Conservation (phyloP, 345 rosid species). For the Lumnitzera littorea region DNA sequence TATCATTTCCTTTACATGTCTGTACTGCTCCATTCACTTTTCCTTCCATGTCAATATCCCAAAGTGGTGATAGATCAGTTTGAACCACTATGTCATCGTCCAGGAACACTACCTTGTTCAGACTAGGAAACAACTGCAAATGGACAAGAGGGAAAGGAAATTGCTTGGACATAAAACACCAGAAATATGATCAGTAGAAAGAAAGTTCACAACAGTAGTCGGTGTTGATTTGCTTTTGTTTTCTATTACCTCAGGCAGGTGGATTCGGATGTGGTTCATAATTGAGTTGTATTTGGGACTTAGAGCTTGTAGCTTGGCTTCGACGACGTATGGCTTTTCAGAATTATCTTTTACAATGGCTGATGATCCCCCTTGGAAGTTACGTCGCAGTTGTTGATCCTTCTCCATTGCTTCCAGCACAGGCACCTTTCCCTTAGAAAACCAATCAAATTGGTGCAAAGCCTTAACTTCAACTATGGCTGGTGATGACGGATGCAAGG, state of each 20-base stretch:
- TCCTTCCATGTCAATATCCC: constrained; percentile 42
- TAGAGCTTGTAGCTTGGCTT: constrained; percentile 30
- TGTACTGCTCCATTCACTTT: constrained; percentile 74
- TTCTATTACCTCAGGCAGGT: constrained; percentile 24
- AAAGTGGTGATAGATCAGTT: constrained; percentile 44
- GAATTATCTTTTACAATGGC: constrained; percentile 16
- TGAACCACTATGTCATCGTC: constrained; percentile 71
- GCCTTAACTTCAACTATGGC: constrained; percentile 40
- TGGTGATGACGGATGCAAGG: constrained; percentile 30
- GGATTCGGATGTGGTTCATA: constrained; percentile 60
- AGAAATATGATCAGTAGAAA: too few relatives aligned
- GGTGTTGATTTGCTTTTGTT: too few relatives aligned
- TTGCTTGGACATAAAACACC: too few relatives aligned
- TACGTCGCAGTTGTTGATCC: not conserved
- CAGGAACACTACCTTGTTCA: constrained; percentile 51
- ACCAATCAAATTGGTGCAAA: constrained; percentile 35
- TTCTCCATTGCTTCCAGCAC: constrained; percentile 30
- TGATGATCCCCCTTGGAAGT: too few relatives aligned
- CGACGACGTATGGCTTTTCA: constrained; percentile 22
- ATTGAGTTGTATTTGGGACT: constrained; percentile 53
- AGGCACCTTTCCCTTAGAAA: constrained; percentile 41
- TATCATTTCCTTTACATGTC: constrained; percentile 24
- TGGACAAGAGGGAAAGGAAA: too few relatives aligned
- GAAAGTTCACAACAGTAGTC: too few relatives aligned
- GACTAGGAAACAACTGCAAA: constrained; percentile 36